Evolutionary conservation across 2,329 filamentous ascomycete species (phyloP).

Genomic region (Ascochyta lentis): DNA sequence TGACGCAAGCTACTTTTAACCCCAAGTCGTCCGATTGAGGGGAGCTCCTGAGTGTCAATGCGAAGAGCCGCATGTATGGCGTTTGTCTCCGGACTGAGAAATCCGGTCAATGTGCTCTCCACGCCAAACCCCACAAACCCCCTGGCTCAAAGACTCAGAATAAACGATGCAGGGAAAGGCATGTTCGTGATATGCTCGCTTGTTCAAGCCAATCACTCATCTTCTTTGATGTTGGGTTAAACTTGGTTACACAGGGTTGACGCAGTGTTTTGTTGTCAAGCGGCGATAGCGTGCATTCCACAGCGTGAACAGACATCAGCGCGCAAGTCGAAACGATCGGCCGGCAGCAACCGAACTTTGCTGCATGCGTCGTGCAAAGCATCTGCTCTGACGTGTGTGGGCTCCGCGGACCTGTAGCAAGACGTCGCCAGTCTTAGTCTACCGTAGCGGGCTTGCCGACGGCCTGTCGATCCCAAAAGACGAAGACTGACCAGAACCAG

Average conservation of each 20-base stretch:
- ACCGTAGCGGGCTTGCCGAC: constrained; percentile 31
- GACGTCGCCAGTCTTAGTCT: constrained; percentile 20
- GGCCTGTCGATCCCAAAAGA: not conserved
- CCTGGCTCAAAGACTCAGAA: constrained; percentile 22
- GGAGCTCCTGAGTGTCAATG: constrained; percentile 5
- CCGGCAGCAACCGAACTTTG: constrained; percentile 44
- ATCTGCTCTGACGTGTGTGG: constrained; percentile 24
- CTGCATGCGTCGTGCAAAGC: constrained; percentile 36
- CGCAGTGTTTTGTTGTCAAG: constrained; percentile 36
- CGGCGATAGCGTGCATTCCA: constrained; percentile 39
- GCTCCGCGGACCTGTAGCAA: constrained; percentile 15
- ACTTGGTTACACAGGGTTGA: constrained; percentile 34
- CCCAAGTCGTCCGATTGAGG: not conserved
- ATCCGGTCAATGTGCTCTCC: constrained; percentile 25
- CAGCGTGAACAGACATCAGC: constrained; percentile 15
- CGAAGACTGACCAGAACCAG: constrained; percentile 10
- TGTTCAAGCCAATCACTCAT: constrained; percentile 8
- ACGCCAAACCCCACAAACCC: constrained; percentile 25
- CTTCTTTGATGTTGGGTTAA: constrained; percentile 18
- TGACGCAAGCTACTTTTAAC: not conserved
- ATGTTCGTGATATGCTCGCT: not conserved
- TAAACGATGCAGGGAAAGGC: constrained; percentile 10
- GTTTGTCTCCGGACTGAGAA: constrained; percentile 19
- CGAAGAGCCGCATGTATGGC: constrained; percentile 11
- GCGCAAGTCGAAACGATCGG: constrained; percentile 32